Evolutionary conservation across 2,329 filamentous ascomycete species (phyloP).

Genomic region (Alternaria viburni): DNA sequence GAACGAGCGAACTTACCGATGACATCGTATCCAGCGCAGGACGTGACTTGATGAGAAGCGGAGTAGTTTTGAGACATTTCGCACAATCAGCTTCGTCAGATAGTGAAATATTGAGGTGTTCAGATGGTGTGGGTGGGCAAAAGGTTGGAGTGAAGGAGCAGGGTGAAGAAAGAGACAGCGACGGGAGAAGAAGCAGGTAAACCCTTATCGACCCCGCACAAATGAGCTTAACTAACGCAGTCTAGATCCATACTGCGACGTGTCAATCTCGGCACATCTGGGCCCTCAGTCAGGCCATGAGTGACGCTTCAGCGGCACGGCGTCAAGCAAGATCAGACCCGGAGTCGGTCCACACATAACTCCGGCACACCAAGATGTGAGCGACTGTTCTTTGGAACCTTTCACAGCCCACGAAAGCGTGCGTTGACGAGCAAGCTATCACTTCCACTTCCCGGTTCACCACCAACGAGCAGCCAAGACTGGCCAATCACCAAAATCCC

Average conservation of each 20-base stretch:
- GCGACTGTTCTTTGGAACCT: neutral
- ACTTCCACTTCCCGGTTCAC: neutral
- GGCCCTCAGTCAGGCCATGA: neutral
- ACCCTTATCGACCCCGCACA: neutral
- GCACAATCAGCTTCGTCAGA: neutral
- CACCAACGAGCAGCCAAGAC: neutral
- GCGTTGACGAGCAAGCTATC: neutral
- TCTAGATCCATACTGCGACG: neutral
- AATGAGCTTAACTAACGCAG: neutral
- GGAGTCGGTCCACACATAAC: neutral
- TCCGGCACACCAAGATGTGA: neutral
- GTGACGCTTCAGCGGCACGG: neutral
- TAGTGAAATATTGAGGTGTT: neutral
- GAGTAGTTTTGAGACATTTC: neutral
- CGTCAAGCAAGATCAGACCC: neutral
- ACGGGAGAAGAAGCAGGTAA: neutral
- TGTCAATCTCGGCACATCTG: neutral
- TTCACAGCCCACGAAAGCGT: neutral
- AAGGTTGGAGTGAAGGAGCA: neutral
- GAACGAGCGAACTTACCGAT: neutral
- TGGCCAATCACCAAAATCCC: neutral
- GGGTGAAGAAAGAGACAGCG: neutral
- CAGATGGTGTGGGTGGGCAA: neutral
- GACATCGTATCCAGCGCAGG: neutral
- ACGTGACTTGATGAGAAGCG: neutral